phyloP scores from a whole-genome alignment of 2,329 filamentous ascomycete genomes.

The Phaeosphaeriaceae sp. region DNA sequence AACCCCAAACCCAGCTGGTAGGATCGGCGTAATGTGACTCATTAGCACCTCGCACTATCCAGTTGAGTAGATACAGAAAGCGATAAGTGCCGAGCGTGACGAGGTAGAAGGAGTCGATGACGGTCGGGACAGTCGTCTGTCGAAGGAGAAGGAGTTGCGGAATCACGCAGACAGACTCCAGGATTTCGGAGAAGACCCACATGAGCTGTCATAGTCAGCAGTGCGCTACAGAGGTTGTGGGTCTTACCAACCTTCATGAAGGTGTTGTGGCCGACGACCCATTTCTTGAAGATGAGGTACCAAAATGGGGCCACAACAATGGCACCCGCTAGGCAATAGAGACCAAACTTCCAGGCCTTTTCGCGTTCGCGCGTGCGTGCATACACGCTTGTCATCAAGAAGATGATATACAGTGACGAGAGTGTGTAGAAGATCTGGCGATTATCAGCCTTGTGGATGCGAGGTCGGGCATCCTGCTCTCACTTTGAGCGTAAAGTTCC shows the following conservation, averaged over 20 bases:
- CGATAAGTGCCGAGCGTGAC: slow-evolving; percentile 87
- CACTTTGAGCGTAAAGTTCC: slow-evolving; percentile 77
- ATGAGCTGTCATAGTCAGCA: slow-evolving; percentile 63
- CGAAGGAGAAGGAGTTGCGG: slow-evolving; percentile 90
- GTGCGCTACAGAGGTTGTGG: neutral
- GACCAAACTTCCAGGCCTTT: slow-evolving; percentile 90
- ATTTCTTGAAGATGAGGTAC: slow-evolving; percentile 70
- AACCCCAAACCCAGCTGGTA: slow-evolving; percentile 82
- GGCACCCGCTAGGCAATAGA: slow-evolving; percentile 70
- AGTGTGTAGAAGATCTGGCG: slow-evolving; percentile 78
- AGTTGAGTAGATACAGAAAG: slow-evolving; percentile 88
- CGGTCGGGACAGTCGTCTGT: slow-evolving; percentile 93
- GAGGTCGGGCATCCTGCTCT: neutral
- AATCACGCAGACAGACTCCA: slow-evolving; percentile 89
- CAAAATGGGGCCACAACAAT: slow-evolving; percentile 74
- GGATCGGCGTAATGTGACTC: slow-evolving; percentile 66
- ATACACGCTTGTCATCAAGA: slow-evolving; percentile 84
- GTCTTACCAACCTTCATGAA: slow-evolving; percentile 49
- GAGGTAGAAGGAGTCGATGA: slow-evolving; percentile 97
- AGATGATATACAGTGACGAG: slow-evolving; percentile 85
- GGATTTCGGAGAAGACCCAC: slow-evolving; percentile 88
- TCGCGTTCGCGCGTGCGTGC: slow-evolving; percentile 89
- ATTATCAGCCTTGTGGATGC: slow-evolving; percentile 14
- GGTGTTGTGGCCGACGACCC: slow-evolving; percentile 49
- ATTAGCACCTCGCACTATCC: slow-evolving; percentile 75